Evolutionary conservation across 345 rosid genomes (phyloP).

Genomic region (Angophora floribunda): DNA sequence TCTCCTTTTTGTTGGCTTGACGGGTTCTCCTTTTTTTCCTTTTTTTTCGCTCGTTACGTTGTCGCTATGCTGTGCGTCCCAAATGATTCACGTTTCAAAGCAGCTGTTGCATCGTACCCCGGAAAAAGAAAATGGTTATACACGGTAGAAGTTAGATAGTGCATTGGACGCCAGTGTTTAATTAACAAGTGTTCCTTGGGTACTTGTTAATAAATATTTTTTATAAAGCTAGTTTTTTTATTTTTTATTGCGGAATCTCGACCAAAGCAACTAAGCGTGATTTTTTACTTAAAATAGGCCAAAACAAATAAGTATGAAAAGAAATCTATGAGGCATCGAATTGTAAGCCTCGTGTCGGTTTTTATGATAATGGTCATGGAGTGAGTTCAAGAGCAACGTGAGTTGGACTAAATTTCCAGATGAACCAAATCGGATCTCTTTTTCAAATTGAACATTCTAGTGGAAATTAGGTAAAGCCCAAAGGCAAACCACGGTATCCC

Average conservation of each 20-base stretch:
- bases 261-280: not conserved
- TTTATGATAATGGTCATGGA: fast-evolving
- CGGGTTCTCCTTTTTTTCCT: not conserved
- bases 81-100: not conserved
- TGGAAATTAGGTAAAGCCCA: not conserved
- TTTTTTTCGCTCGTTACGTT: not conserved
- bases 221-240: too few relatives aligned
- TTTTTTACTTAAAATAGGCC: not conserved
- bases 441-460: not conserved
- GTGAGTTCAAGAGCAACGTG: not conserved
- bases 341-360: too few relatives aligned
- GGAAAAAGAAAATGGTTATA: not conserved
- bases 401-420: not conserved
- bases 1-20: not conserved
- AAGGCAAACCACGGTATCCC: not conserved
- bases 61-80: not conserved
- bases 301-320: too few relatives aligned
- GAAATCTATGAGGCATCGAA: too few relatives aligned
- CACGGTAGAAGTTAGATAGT: not conserved
- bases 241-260: too few relatives aligned
- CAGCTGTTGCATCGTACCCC: not conserved
- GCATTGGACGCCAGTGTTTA: not conserved
- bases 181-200: not conserved
- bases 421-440: not conserved
- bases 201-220: not conserved